Conservation (phyloP, 352 stramenopile species). For the Pythium apleroticum region DNA sequence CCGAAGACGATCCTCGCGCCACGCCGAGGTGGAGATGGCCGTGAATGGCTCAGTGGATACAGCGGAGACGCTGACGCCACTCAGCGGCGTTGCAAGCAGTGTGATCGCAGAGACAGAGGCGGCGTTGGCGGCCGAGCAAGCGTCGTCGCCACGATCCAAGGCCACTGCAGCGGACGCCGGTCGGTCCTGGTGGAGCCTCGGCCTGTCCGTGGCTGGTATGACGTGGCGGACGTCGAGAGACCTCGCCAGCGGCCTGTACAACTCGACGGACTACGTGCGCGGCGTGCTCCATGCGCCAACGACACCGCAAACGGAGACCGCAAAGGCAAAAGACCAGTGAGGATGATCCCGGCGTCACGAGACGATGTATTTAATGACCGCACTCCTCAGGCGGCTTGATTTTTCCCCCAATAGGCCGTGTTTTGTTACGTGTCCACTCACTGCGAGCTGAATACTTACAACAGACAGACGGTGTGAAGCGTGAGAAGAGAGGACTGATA, state of each 20-base stretch:
- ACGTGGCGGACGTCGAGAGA: slow-evolving; percentile 46
- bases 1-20: slow-evolving; percentile 32
- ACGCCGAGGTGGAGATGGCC: slow-evolving; percentile 59
- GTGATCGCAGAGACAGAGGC: slow-evolving; percentile 10
- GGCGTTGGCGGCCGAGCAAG: slow-evolving; percentile 13
- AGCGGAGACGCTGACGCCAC: slow-evolving; percentile 30
- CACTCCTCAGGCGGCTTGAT: background rate
- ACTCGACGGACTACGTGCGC: slow-evolving; percentile 41
- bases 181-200: slow-evolving; percentile 18
- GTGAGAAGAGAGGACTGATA: too few relatives aligned
- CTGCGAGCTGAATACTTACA: too few relatives aligned
- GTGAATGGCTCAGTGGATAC: slow-evolving; percentile 36
- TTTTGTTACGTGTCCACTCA: too few relatives aligned
- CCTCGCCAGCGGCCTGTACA: slow-evolving; percentile 44
- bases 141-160: slow-evolving; percentile 16
- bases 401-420: too few relatives aligned
- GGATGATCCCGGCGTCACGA: background rate
- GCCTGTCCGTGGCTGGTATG: slow-evolving; percentile 42
- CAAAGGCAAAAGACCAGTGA: background rate
- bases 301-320: background rate
- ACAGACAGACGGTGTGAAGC: too few relatives aligned
- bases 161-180: background rate
- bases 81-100: slow-evolving; percentile 32
- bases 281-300: slow-evolving; percentile 26
- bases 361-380: background rate